A percentile compares a stretch with the other conserved stretches of the same genome.
phyloP scores from a whole-genome alignment of 2,329 filamentous ascomycete species.

The Fusarium nodosum region DNA sequence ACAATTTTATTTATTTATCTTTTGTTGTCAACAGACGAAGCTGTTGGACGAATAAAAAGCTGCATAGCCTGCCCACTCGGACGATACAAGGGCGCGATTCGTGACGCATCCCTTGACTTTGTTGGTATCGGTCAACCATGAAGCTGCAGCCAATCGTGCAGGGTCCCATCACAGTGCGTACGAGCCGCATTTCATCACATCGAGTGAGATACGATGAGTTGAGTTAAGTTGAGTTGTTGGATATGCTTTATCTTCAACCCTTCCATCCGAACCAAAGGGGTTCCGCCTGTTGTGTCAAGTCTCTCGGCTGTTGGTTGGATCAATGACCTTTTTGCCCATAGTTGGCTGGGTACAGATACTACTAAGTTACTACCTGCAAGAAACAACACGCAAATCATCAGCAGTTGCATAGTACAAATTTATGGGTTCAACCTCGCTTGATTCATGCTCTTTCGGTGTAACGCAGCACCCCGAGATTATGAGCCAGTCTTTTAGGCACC shows the following conservation, averaged over 20 bases:
- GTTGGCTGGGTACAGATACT: constrained; percentile 6
- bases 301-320: not conserved
- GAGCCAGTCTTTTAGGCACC: constrained; percentile 14
- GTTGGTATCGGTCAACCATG: constrained; percentile 44
- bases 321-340: constrained; percentile 1
- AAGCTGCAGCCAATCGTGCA: constrained; percentile 40
- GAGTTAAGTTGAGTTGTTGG: constrained; percentile 40
- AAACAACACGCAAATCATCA: constrained; percentile 22
- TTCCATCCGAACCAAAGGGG: constrained; percentile 39
- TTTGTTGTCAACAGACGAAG: constrained; percentile 23
- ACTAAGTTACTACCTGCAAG: not conserved
- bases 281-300: not conserved
- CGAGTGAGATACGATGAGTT: constrained; percentile 24
- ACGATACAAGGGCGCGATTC: constrained; percentile 40
- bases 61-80: constrained; percentile 19
- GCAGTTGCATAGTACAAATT: constrained; percentile 3
- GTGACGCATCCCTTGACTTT: constrained; percentile 44
- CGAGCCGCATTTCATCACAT: constrained; percentile 30
- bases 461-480: constrained; percentile 39
- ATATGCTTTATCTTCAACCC: constrained; percentile 40
- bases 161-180: constrained; percentile 41
- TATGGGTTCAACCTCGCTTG: constrained; percentile 37
- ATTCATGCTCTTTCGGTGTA: constrained; percentile 31
- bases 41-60: constrained; percentile 33
- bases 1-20: constrained; percentile 19